Evolutionary conservation across 495 filamentous ascomycete genomes (phyloP).

Genomic region (Cenococcum geophilum): DNA sequence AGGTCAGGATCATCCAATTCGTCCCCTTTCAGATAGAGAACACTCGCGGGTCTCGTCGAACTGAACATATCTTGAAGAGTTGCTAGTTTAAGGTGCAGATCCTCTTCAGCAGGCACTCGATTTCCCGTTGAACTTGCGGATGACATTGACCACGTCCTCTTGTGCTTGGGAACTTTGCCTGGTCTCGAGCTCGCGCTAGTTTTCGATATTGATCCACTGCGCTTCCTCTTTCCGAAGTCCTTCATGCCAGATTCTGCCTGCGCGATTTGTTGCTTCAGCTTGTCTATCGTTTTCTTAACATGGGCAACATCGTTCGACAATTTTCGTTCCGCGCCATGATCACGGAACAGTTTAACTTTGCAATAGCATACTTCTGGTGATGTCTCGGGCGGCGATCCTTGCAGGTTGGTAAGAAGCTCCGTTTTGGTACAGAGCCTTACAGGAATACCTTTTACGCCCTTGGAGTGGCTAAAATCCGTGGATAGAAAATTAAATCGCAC

Average conservation of each 20-base stretch:
- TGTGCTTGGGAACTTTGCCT: conserved; percentile 80
- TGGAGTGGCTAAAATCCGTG: conserved; percentile 96
- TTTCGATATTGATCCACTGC: conserved; percentile 52
- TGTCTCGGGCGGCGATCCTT: conserved; percentile 40
- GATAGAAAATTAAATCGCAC: conserved; percentile 97
- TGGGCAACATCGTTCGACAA: conserved; percentile 89
- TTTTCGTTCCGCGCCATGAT: conserved; percentile 94
- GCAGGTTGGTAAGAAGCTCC: conserved; percentile 46
- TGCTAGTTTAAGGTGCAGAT: conserved; percentile 76
- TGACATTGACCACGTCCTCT: conserved; percentile 93
- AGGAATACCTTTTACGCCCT: conserved; percentile 94
- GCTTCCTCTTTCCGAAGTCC: conserved; percentile 82
- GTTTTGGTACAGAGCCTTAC: conserved; percentile 91
- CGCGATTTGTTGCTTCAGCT: conserved; percentile 82
- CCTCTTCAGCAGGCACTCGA: conserved; percentile 71
- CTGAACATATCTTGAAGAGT: conserved; percentile 94
- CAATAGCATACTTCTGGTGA: conserved; percentile 76
- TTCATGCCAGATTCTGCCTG: conserved; percentile 86
- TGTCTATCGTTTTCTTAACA: conserved; percentile 90
- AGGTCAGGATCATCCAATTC: conserved; percentile 84
- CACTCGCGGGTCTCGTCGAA: conserved; percentile 77
- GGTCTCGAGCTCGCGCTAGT: conserved; percentile 50
- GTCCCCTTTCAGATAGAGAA: conserved; percentile 75
- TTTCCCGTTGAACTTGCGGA: conserved; percentile 64
- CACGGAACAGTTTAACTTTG: conserved; percentile 94